Base-by-base conservation (phyloP, 768 basidiomycete species). In the Suillus subaureus region DNA sequence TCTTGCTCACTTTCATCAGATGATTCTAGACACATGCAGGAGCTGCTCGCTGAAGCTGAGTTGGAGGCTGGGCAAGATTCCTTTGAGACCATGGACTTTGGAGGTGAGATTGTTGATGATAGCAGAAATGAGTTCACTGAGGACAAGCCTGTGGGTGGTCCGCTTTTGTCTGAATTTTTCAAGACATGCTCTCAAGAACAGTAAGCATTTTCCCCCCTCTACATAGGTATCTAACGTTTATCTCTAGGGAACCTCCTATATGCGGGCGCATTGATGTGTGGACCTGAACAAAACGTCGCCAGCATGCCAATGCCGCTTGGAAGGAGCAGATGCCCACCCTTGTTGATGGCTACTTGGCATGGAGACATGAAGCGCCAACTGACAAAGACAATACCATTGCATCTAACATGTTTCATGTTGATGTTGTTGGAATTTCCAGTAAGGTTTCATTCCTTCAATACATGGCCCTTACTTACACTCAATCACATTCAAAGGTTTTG, bases 101-200 rank as follows among this genome's bases (percentile, higher is more conserved):
- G 28, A 18, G 58, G 40, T 31, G 37, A 37, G 37, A 37, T 12
- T 12, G 9, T 12, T 6, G 12, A 37, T 37, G 37, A 31, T 31
- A 31, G 37, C 11, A 12, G 37, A 37, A 7, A 37, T 37, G 35
- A 37, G 35, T 37, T 12, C 37, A 13, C 37, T 12, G 37, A 37
- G 37, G 42, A 60, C 4, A n/a, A 60, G 42, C 58, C 42, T 35
- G 33, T 43, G 12, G 58, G 58, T n/a, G 28, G 42, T 4, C 58
- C 37, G 23, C 37, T 60, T 37, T 21, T 60, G 15, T 60, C 58
- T 6, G 58, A 37, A 33, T 60, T 60, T n/a, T n/a, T n/a, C n/a
- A n/a, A n/a, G n/a, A n/a, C n/a, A n/a, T n/a, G n/a, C n/a, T n/a
- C n/a, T n/a, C n/a, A 43, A 23, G 35, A 43, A n/a, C n/a, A 8